Conservation (phyloP, 352 stramenopile genomes). For the Elongisporangium senticosum region DNA sequence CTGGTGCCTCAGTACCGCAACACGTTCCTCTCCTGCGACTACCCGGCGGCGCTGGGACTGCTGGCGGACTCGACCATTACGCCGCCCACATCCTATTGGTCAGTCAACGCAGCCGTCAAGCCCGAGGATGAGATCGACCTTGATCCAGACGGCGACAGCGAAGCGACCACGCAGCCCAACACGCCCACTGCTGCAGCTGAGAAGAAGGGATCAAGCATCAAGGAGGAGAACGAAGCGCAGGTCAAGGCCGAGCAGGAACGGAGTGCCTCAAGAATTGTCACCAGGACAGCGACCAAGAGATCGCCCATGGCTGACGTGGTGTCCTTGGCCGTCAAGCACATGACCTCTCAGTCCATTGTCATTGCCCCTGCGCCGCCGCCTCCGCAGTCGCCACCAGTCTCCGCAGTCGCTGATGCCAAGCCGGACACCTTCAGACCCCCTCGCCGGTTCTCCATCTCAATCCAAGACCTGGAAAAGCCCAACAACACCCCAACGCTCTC, state of each 20-base stretch:
- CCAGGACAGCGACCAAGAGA: background rate
- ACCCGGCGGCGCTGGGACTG: background rate
- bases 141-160: background rate
- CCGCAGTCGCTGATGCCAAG: background rate
- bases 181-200: background rate
- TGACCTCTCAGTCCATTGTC: background rate
- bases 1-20: background rate
- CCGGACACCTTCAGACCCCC: background rate
- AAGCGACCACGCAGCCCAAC: background rate
- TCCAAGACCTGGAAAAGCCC: background rate
- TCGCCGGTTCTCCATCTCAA: background rate
- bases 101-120: background rate
- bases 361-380: no score
- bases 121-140: background rate
- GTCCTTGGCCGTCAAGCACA: background rate
- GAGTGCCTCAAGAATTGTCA: background rate
- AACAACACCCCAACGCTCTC: slow-evolving; percentile 1
- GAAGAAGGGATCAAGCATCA: background rate
- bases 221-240: background rate
- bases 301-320: background rate
- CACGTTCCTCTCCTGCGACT: background rate
- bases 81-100: background rate
- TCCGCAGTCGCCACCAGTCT: background rate
- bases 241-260: background rate
- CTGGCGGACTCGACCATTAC: background rate